phyloP scores from a whole-genome alignment of 2,329 filamentous ascomycete species.

The Sporothrix dimorphospora region DNA sequence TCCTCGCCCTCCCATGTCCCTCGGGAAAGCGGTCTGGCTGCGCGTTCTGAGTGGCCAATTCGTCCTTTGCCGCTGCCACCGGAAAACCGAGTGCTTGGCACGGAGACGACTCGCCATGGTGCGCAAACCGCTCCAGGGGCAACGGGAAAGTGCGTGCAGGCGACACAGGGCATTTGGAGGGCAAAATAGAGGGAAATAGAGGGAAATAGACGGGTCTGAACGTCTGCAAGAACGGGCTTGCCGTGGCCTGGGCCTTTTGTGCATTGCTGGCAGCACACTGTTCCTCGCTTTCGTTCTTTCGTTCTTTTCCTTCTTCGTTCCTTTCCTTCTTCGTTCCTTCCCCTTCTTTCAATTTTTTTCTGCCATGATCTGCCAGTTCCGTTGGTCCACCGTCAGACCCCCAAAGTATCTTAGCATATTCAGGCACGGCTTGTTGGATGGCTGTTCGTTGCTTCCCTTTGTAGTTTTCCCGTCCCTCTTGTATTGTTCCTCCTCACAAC shows the following conservation, averaged over 20 bases:
- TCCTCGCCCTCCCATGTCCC: background rate
- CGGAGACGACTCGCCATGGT: background rate
- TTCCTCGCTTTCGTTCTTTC: background rate
- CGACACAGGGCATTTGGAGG: too few relatives aligned
- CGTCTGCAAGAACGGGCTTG: background rate
- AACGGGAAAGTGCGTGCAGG: background rate
- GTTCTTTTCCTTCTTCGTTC: background rate
- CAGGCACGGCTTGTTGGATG: background rate
- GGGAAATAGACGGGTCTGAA: background rate
- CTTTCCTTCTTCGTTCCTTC: background rate
- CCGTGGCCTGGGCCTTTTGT: background rate
- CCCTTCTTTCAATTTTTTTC: background rate
- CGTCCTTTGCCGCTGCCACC: background rate
- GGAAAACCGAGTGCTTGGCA: conserved; percentile 18
- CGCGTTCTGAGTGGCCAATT: conserved; percentile 25
- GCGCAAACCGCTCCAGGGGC: background rate
- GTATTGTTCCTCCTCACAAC: background rate
- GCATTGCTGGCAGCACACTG: background rate
- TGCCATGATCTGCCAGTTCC: background rate
- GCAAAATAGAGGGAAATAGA: too few relatives aligned
- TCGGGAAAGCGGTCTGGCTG: conserved; percentile 20
- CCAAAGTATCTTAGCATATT: too few relatives aligned
- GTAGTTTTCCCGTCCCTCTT: background rate
- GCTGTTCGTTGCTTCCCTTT: background rate
- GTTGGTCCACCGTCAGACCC: background rate